These are phyloP conservation scores for Cylindrodendrum hubeiense DNA, from an alignment of 2,329 filamentous ascomycete genomes.

Conservation along the genomic window DNA sequence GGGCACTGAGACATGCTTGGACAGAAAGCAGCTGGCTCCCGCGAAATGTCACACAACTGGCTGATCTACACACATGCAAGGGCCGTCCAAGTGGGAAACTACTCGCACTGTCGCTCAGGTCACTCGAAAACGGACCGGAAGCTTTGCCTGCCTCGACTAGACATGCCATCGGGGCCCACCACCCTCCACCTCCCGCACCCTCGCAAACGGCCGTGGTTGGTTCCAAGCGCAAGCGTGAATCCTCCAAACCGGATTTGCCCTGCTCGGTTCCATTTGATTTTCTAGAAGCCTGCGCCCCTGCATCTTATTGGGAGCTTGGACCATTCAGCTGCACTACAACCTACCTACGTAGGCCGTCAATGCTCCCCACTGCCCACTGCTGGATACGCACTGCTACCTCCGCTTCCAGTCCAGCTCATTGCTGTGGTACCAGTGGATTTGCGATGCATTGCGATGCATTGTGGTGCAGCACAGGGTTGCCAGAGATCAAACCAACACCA, in stretches of 20 bases:
- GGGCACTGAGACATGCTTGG: conserved; percentile 10
- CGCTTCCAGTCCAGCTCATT: conserved; percentile 13
- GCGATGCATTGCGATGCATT: too few relatives aligned
- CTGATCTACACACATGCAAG: conserved; percentile 13
- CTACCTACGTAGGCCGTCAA: conserved; percentile 21
- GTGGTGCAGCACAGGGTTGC: conserved; percentile 8
- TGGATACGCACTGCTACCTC: conserved; percentile 15
- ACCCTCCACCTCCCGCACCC: conserved; percentile 42
- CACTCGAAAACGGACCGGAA: conserved; percentile 52
- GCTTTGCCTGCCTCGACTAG: conserved; percentile 38
- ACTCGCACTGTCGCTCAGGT: conserved; percentile 47
- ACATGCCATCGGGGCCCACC: conserved; percentile 37
- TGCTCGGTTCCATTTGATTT: conserved; percentile 41
- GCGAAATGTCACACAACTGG: conserved; percentile 4
- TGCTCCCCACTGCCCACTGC: neutral
- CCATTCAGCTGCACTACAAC: conserved; percentile 35
- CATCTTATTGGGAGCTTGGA: conserved; percentile 44
- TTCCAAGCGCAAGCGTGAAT: conserved; percentile 5
- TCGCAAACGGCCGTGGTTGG: conserved; percentile 39
- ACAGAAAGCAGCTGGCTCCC: conserved; percentile 19
- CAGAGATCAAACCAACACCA: conserved; percentile 8
- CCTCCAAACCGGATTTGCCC: conserved; percentile 42
- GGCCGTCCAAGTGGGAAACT: conserved; percentile 30
- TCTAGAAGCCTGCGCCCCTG: conserved; percentile 48
- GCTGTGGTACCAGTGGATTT: conserved; percentile 4